Evolutionary conservation across 352 stramenopile genomes (phyloP).

Genomic region (Pythium apleroticum): DNA sequence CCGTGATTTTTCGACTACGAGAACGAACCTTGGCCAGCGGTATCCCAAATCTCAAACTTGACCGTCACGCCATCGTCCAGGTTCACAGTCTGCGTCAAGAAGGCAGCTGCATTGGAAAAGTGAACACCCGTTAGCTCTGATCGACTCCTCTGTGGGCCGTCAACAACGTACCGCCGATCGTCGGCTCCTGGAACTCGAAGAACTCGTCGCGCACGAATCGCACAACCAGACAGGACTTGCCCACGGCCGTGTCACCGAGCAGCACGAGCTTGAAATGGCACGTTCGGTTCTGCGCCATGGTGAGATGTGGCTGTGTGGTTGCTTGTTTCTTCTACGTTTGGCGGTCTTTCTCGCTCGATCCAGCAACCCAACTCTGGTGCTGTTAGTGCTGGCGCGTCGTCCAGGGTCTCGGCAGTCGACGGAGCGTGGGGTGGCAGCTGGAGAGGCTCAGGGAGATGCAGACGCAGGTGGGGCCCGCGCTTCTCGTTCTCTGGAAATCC

Average conservation of each 20-base stretch:
- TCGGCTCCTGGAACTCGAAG: slow-evolving; percentile 99
- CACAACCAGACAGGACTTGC: slow-evolving; percentile 99
- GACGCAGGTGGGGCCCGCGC: background rate
- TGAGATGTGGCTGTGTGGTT: slow-evolving; percentile 9
- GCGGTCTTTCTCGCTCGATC: background rate
- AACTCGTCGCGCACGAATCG: slow-evolving; percentile 99
- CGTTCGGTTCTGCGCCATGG: slow-evolving; percentile 85
- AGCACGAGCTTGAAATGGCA: slow-evolving; percentile 99
- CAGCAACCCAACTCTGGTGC: background rate
- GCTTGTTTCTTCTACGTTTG: slow-evolving; percentile 19
- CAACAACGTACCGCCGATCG: slow-evolving; percentile 85
- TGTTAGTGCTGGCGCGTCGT: background rate
- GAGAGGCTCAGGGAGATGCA: slow-evolving; percentile 1
- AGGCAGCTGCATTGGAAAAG: slow-evolving; percentile 81
- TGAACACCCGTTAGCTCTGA: slow-evolving; percentile 4
- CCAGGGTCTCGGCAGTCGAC: background rate
- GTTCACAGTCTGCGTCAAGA: slow-evolving; percentile 98
- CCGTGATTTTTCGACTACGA: too few relatives aligned
- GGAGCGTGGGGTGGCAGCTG: slow-evolving; percentile 6
- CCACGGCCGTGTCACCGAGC: slow-evolving; percentile 98
- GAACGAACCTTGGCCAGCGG: slow-evolving; percentile 89
- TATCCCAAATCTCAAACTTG: slow-evolving; percentile 99
- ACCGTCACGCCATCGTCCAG: slow-evolving; percentile 97
- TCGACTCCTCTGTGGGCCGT: background rate
- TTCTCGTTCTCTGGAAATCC: slow-evolving; percentile 18